phyloP scores from a whole-genome alignment of 2,329 filamentous ascomycete species.

The Juglanconis juglandina region DNA sequence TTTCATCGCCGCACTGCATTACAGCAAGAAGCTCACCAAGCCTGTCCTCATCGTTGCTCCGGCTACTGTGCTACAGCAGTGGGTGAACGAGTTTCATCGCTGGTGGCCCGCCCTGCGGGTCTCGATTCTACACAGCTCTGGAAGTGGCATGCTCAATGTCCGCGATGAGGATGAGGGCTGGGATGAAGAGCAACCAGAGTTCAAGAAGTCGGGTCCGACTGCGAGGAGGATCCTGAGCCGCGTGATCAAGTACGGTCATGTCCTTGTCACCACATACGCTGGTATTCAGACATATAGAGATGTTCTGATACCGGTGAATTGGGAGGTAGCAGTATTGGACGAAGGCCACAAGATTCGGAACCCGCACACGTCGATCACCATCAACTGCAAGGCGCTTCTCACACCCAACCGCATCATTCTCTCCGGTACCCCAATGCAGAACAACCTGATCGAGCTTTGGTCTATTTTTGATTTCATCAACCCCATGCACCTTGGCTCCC shows the following conservation, averaged over 20 bases:
- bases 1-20: constrained; percentile 86
- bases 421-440: constrained; percentile 96
- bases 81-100: constrained; percentile 96
- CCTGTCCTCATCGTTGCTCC: constrained; percentile 91
- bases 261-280: constrained; percentile 92
- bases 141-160: constrained; percentile 91
- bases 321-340: constrained; percentile 91
- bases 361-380: constrained; percentile 89
- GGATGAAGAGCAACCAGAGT: constrained; percentile 43
- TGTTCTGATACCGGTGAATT: constrained; percentile 75
- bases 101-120: constrained; percentile 99
- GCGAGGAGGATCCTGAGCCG: constrained; percentile 78
- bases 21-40: constrained; percentile 78
- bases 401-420: constrained; percentile 89
- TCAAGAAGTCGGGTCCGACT: constrained; percentile 58
- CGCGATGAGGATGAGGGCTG: constrained; percentile 54
- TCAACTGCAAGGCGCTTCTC: constrained; percentile 89
- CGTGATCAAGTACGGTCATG: constrained; percentile 80
- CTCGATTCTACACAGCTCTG: constrained; percentile 90
- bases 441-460: constrained; percentile 93
- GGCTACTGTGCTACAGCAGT: constrained; percentile 91
- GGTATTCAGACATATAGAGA: constrained; percentile 91
- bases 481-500: constrained; percentile 87
- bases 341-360: constrained; percentile 99
- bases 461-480: constrained; percentile 97